Base-by-base conservation (phyloP, 192 early-diverging fungal genomes). In the Linnemannia zychae region DNA sequence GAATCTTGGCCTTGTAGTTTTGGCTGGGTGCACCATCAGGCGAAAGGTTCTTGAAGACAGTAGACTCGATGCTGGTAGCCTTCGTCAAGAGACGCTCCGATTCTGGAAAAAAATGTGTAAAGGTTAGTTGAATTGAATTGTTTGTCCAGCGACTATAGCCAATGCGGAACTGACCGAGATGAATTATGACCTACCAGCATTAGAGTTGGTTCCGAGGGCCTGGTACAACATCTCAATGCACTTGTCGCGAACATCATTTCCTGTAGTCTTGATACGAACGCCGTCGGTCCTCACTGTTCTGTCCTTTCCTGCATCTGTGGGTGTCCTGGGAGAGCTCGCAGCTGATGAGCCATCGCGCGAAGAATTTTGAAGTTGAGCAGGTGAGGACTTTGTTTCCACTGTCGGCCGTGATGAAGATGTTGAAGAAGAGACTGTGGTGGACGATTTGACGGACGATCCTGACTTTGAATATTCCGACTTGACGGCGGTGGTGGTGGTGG, bases 211-310 rank as follows among this genome's bases (percentile, higher is more conserved):
- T 31, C 89, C 95, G 71, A 97, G 82, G 2, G 95, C 92, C 78
- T 92, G 91, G 76, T 99, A 99, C 38, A 98, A 76, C 79, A 99
- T 88, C 53, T 96, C 95, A 71, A 93, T 92, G 74, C 94, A 95
- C 70, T 94, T 95, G 78, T 97, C 94, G 28, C 97, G 93, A 52
- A 89, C 81, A 44, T 77, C 86, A 74, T 93, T 92, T 24, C 94
- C 94, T 16, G 92, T 92, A 4, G 90, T 71, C 57, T 71, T 77
- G 18, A 92, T 74, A 48, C 72, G 78, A 18, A 95, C 67, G 3
- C 90, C 91, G 71, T 96, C 95, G 15, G 88, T 57, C 52, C 88
- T 89, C 5, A 94, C 74, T n/a, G 90, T 94, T 4, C 95, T 88
- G 46, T 89, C 91, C 31, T 79, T 87, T 18, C 86, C 77, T 65